Evolutionary conservation across 139 green algal genomes (phyloP), one percentile per base, ranked within the genome.

Genomic region (Zygnema cylindricum): DNA sequence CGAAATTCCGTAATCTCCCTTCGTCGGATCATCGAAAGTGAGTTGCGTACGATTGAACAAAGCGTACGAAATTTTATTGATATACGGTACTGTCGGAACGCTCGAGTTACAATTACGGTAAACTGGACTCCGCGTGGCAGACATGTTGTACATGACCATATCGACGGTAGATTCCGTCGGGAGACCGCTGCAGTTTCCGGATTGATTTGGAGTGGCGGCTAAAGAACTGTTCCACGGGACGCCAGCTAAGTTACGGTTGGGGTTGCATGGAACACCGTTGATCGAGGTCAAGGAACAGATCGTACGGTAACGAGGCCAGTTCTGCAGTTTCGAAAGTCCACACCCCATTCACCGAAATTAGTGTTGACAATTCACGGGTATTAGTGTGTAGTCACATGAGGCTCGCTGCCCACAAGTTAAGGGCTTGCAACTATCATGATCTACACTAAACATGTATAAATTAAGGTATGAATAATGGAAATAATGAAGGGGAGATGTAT

Each of bases 161-260:
- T 83, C 76, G 0, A 83, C 76, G 76, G 43, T 33, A 30, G 43
- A 71, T 36, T 83, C 76, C 7, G 76, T 83, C 33, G 76, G 76
- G 25, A 83, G 76, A 30, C 76, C 76, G 76, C 76, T 83, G 76
- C 76, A 83, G 33, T 49, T 55, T 33, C 76, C 76, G 2, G 76
- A 75, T 69, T 7, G 7, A 25, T 63, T 7, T 16, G 49, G 49
- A 7, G 49, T 7, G 49, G 49, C 49, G 16, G 49, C 49, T 16
- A 63, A 63, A 7, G 49, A 7, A 16, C 49, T 63, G 7, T 7
- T 25, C 49, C 49, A 63, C 7, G 49, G 49, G 16, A 63, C 49
- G 49, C 49, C 49, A 16, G 49, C 16, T 25, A 63, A 16, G 49
- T 63, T 63, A 16, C 49, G 49, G 49, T 7, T 7, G 49, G 49